phyloP scores from a whole-genome alignment of 805 yeast species.

The Wickerhamiella dianesei region DNA sequence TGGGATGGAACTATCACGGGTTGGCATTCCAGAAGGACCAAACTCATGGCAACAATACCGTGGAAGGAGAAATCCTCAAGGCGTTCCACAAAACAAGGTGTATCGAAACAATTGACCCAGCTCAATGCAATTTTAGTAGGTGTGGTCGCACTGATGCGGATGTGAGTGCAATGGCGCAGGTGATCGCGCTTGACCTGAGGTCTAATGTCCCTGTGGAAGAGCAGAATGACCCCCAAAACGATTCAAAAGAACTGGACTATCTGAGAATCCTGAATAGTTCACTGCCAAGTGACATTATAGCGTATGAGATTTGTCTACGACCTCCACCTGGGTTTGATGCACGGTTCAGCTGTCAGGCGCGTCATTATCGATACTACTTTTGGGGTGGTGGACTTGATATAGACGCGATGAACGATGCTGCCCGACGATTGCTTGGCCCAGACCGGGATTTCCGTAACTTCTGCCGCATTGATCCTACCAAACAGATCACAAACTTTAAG shows the following conservation, averaged over 20 bases:
- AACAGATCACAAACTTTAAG: constrained; percentile 70
- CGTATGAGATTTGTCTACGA: constrained; percentile 69
- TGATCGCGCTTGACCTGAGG: constrained; percentile 64
- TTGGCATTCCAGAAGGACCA: constrained; percentile 64
- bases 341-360: constrained; percentile 70
- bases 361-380: constrained; percentile 82
- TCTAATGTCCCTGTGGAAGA: constrained; percentile 53
- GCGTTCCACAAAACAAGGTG: constrained; percentile 58
- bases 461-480: constrained; percentile 88
- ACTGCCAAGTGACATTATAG: constrained; percentile 66
- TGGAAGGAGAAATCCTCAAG: constrained; percentile 60
- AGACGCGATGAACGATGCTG: constrained; percentile 56
- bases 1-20: constrained; percentile 91
- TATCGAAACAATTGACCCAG: constrained; percentile 42
- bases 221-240: constrained; percentile 42
- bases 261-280: constrained; percentile 58
- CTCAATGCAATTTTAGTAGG: constrained; percentile 60
- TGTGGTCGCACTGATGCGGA: constrained; percentile 95
- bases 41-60: constrained; percentile 61
- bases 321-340: constrained; percentile 84
- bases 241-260: constrained; percentile 62
- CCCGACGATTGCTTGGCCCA: constrained; percentile 42
- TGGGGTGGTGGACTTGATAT: constrained; percentile 37
- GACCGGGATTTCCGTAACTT: constrained; percentile 86
- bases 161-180: constrained; percentile 96